Percentiles rank a stretch among this genome's conserved stretches.
These are phyloP conservation scores for Blakeslea trispora DNA, from an alignment of 371 early-diverging fungal genomes.

Conservation along the genomic window DNA sequence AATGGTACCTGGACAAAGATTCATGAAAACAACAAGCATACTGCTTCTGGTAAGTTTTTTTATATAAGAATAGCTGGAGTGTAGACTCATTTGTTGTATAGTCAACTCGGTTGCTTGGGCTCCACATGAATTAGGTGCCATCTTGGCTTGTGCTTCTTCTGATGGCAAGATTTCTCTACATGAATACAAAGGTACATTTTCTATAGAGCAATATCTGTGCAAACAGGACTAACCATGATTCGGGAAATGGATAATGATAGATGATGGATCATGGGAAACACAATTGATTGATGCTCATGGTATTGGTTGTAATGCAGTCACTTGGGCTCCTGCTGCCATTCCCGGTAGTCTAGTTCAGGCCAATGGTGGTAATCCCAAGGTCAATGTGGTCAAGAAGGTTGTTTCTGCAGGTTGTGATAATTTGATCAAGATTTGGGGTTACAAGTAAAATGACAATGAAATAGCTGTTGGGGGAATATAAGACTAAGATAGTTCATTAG, in stretches of 20 bases:
- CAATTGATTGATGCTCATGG: constrained; percentile 83
- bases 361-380: constrained; percentile 59
- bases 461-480: too few relatives aligned
- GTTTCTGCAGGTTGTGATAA: constrained; percentile 97
- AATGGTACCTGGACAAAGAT: constrained; percentile 85
- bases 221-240: too few relatives aligned
- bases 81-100: constrained; percentile 1
- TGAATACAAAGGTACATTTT: constrained; percentile 84
- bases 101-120: constrained; percentile 96
- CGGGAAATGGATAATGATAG: too few relatives aligned
- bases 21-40: constrained; percentile 88
- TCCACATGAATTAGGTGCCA: constrained; percentile 94
- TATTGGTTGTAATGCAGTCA: constrained; percentile 92
- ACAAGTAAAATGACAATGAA: constrained; percentile 36
- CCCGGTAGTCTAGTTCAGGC: constrained; percentile 81
- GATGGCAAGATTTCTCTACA: constrained; percentile 93
- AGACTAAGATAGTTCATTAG: too few relatives aligned
- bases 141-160: constrained; percentile 94
- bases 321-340: constrained; percentile 92
- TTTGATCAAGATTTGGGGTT: constrained; percentile 92
- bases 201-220: not conserved
- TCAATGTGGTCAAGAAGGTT: constrained; percentile 73
- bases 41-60: constrained; percentile 79
- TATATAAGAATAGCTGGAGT: too few relatives aligned
- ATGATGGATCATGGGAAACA: constrained; percentile 83